Base-by-base conservation (phyloP, 2,329 filamentous ascomycete genomes). In the Rhinocladiella mackenziei region DNA sequence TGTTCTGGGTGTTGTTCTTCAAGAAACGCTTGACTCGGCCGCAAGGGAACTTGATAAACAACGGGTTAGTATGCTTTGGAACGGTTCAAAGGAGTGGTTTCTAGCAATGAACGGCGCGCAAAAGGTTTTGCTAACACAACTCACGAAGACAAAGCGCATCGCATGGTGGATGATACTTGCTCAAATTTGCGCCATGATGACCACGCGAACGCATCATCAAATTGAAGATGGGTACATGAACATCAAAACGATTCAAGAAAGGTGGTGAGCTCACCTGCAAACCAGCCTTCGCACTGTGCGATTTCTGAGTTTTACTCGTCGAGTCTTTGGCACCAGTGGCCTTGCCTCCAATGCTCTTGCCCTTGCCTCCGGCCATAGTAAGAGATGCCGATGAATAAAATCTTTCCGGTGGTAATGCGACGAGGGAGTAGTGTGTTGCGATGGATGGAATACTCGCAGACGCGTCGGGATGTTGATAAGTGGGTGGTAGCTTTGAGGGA, bases 11-110 rank as follows among this genome's bases (percentile, higher is more conserved):
- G 74, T 96, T 96, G 70, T 88, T 89, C 81, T 97, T 96, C 66
- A 98, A 78, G 76, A 97, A 97, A 75, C 92, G 89, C 85, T 98
- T 98, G 72, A 98, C 92, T 84, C 92, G 92, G 73, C 92, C 92
- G 68, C 92, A 98, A 51, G 92, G 92, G 69, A 98, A 98, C 92
- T 98, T 49, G 51, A 36, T 40, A 46, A 49, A 8, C 22, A 39
- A n/a, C 31, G 43, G 29, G 36, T 52, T 23, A 49, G 42, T 41
- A 22, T 37, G 6, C 14, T 28, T 7, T n/a, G n/a, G n/a, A n/a
- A n/a, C n/a, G n/a, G n/a, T n/a, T n/a, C n/a, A n/a, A n/a, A n/a
- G n/a, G n/a, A n/a, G n/a, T n/a, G n/a, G n/a, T n/a, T n/a, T n/a
- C n/a, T n/a, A n/a, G n/a, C n/a, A n/a, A n/a, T n/a, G n/a, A n/a